Base-by-base conservation (phyloP, 768 basidiomycete genomes). In the Leucogyrophana mollusca region DNA sequence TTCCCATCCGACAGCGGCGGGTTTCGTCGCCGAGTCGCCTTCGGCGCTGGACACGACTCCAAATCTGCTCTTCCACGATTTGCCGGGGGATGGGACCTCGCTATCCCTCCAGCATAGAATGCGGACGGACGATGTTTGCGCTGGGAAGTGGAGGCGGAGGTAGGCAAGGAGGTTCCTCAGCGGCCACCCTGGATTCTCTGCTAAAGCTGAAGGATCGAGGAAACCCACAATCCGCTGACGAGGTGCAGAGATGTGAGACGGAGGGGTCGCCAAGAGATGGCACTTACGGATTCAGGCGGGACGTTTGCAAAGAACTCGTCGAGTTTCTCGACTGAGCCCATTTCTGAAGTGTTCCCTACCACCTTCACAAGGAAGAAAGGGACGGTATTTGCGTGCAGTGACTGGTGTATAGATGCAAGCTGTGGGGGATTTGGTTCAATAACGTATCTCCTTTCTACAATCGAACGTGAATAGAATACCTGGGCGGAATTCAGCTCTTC, bases 1-100 rank as follows among this genome's bases (percentile, higher is more conserved):
- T 71, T 98, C 95, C 96, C 96, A 99, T 5, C 95, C 96, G 0
- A 95, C 87, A 0, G 91, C 87, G 8, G 71, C 69, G 0, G 89
- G 87, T 8, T 74, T 68, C 3, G 48, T 25, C 36, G 38, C 27
- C 27, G 55, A 35, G 1, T 58, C 51, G 14, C 40, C 47, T 16
- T 56, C 58, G 38, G 57, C 40, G 42, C 45, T 25, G 7, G 58
- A 45, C 2, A 90, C 58, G 13, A 73, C 56, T 0, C 86, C 88
- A 38, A 83, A 71, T 21, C 82, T 79, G 51, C 84, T 86, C 62
- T 77, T 85, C 79, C 83, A 86, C 0, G 65, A 44, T 39, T 62
- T 57, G 0, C 70, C 67, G 0, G 64, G 50, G 0, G 60, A 14
- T 0, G 83, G 74, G 2, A 70, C 33, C 17, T 87, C 84, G 24